Evolutionary conservation across 208 protist species (phyloP), one percentile per base, ranked within the genome.

Genomic region (Lotmaria passim): DNA sequence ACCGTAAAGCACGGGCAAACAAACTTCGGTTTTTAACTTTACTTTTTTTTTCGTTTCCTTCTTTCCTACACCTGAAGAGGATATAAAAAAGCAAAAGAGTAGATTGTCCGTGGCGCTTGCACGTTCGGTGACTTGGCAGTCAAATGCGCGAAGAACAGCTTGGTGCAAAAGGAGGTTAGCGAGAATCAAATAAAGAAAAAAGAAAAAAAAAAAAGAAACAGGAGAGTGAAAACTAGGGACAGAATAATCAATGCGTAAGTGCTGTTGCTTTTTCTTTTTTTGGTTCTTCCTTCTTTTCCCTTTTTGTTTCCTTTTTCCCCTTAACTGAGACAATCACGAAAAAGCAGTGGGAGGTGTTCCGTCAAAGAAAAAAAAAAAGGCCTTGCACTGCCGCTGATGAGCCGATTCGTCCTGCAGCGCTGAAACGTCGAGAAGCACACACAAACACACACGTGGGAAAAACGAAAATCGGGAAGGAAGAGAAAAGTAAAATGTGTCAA

Each of bases 151-250:
- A 46, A 19, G 41, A 4, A 19, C 41, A 46, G 11, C 6, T 5
- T 17, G 41, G 15, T 7, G 41, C 15, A 46, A 46, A 17, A 46
- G 11, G 41, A n/a, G n/a, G n/a, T n/a, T n/a, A n/a, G n/a, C n/a
- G n/a, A 19, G 5, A 46, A 46, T 17, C 14, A 39, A 39, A 39
- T 14, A 12, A 39, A 6, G 30, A 12, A 59, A 66, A 73, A 59
- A 65, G 30, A 52, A 47, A 72, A 63, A 48, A 21, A 41, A 51
- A 58, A 56, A 48, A 47, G 48, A 33, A 31, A 64, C 15, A 36
- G 50, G 4, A 23, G 34, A 52, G 30, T 65, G 2, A 21, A 53
- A 23, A 3, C 10, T 34, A 24, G 41, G 23, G 23, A 34, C 3
- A 24, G n/a, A 14, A 62, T 26, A 62, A 62, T 28, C n/a, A n/a